These are phyloP conservation scores for Jamesozyma rosinii DNA, from an alignment of 805 yeast genomes.

Conservation along the genomic window DNA sequence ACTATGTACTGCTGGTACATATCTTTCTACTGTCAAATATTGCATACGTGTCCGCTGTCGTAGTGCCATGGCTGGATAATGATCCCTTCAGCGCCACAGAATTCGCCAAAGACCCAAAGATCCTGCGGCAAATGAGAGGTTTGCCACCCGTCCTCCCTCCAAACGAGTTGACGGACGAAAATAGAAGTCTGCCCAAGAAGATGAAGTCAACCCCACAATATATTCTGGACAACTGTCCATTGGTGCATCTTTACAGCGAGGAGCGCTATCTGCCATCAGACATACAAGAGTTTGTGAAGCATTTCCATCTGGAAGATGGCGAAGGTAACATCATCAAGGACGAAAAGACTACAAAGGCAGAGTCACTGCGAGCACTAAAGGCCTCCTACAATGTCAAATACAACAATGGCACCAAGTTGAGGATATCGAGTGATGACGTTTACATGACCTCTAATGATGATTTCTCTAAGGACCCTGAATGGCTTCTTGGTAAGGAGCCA, in stretches of 20 bases:
- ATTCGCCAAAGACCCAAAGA: conserved; percentile 1
- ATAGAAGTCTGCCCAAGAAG: conserved; percentile 19
- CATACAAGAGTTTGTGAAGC: conserved; percentile 53
- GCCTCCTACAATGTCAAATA: neutral
- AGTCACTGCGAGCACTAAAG: neutral
- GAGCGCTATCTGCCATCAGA: conserved; percentile 83
- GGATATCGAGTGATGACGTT: conserved; percentile 14
- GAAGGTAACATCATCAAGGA: conserved; percentile 27
- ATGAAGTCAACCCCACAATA: conserved; percentile 52
- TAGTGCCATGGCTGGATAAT: conserved; percentile 14
- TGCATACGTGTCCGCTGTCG: neutral
- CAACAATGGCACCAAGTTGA: conserved; percentile 5
- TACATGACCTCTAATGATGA: conserved; percentile 61
- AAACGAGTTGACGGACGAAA: conserved; percentile 18
- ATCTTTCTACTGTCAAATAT: neutral
- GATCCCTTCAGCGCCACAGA: conserved; percentile 13
- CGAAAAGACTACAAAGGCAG: conserved; percentile 9
- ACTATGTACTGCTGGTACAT: neutral
- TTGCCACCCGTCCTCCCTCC: conserved; percentile 26
- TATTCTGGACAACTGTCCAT: conserved; percentile 60
- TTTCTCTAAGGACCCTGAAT: conserved; percentile 65
- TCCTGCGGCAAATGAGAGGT: neutral
- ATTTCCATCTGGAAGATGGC: conserved; percentile 54
- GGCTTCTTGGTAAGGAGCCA: conserved; percentile 80
- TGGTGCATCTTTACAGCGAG: conserved; percentile 80